phyloP scores from a whole-genome alignment of 1,139 yeast species.

The Entelexis sorbosivorans region DNA sequence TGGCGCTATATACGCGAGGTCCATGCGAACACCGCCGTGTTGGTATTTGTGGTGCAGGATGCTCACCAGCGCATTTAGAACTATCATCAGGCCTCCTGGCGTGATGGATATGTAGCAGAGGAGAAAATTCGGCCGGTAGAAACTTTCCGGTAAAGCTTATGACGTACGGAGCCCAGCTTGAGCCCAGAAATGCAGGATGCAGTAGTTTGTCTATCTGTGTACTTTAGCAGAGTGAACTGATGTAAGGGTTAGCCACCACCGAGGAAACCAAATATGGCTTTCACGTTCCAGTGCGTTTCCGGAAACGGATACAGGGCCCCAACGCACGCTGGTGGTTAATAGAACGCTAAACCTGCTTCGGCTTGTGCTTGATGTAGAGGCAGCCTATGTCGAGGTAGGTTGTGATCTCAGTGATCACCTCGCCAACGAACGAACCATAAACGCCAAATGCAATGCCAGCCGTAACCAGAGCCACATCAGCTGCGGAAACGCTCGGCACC shows the following conservation, averaged over 20 bases:
- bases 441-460: conserved; percentile 67
- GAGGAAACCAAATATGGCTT: too few relatives aligned
- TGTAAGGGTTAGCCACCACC: conserved; percentile 1
- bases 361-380: conserved; percentile 47
- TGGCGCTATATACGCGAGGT: conserved; percentile 54
- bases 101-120: too few relatives aligned
- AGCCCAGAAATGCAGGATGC: too few relatives aligned
- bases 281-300: too few relatives aligned
- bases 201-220: background rate
- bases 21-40: conserved; percentile 31
- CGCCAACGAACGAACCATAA: conserved; percentile 69
- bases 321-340: too few relatives aligned
- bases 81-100: background rate
- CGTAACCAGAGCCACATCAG: conserved; percentile 48
- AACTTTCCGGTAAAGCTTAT: too few relatives aligned
- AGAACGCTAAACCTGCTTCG: background rate
- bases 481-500: conserved; percentile 24
- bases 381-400: conserved; percentile 76
- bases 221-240: background rate
- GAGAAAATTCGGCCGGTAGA: too few relatives aligned
- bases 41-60: conserved; percentile 10
- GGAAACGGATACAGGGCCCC: too few relatives aligned
- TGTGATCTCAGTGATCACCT: conserved; percentile 75
- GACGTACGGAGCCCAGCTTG: too few relatives aligned
- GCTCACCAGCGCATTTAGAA: conserved; percentile 3